These are phyloP conservation scores for Ceratobasidium sp. DNA, from an alignment of 1,284 basidiomycete genomes.

Conservation along the genomic window DNA sequence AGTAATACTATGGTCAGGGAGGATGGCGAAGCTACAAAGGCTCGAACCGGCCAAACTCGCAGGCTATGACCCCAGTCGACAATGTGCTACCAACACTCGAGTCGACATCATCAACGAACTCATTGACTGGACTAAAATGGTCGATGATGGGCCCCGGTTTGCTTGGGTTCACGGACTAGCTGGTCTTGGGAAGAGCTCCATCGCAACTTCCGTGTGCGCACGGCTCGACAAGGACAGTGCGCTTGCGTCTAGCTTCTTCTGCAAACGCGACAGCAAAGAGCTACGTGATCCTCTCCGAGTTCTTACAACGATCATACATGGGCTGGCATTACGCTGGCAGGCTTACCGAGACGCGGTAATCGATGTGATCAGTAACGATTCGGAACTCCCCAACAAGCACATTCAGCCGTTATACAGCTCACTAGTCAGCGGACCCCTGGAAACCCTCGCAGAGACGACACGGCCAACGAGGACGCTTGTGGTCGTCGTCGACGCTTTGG, in stretches of 20 bases:
- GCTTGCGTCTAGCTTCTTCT: conserved; percentile 14
- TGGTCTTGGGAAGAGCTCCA: conserved; percentile 25
- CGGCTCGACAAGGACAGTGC: background rate
- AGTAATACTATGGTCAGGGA: background rate
- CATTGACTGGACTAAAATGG: background rate
- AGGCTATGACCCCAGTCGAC: background rate
- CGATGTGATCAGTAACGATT: background rate
- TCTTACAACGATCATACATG: conserved; percentile 1
- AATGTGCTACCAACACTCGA: background rate
- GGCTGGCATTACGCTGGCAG: background rate
- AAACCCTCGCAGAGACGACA: background rate
- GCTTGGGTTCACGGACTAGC: conserved; percentile 17
- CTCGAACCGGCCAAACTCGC: background rate
- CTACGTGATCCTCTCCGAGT: background rate
- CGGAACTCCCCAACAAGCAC: background rate
- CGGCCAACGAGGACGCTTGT: background rate
- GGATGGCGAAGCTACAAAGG: background rate
- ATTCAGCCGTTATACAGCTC: background rate
- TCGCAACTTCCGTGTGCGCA: conserved; percentile 25
- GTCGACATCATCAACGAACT: background rate
- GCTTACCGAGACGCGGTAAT: background rate
- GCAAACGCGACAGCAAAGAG: conserved; percentile 14
- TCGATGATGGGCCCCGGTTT: background rate
- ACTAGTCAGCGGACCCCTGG: conserved; percentile 9
- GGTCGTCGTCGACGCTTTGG: conserved; percentile 45